Evolutionary conservation across 768 basidiomycete species (phyloP).

Genomic region (Jaapia argillacea): DNA sequence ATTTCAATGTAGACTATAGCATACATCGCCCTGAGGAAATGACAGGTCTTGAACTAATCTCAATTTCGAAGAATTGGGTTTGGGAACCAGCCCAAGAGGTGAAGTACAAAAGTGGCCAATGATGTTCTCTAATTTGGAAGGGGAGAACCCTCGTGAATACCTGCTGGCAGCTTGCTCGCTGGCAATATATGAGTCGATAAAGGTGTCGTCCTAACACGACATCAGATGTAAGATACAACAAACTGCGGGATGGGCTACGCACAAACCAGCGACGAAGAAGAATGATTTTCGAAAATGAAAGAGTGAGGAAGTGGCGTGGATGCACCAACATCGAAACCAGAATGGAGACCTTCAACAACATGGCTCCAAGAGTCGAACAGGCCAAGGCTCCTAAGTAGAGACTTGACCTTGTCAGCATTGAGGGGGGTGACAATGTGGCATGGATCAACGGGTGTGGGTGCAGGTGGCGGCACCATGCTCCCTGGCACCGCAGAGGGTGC

Average conservation of each 20-base stretch:
- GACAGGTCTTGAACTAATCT: slow-evolving; percentile 20
- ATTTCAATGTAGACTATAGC: background rate
- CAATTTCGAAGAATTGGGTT: slow-evolving; percentile 10
- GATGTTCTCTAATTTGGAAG: slow-evolving; percentile 10
- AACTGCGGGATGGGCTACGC: no score
- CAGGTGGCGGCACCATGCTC: background rate
- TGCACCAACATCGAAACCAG: background rate
- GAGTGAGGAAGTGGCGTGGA: background rate
- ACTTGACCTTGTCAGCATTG: background rate
- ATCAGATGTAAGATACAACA: no score
- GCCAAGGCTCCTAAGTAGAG: background rate
- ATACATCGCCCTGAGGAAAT: slow-evolving; percentile 4
- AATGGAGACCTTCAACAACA: background rate
- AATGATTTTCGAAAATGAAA: background rate
- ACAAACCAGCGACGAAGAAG: background rate
- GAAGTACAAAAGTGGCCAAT: slow-evolving; percentile 20
- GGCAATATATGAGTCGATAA: background rate
- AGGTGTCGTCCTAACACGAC: background rate
- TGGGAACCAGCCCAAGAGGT: slow-evolving; percentile 17
- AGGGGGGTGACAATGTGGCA: background rate
- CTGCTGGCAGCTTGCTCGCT: background rate
- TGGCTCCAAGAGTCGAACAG: background rate
- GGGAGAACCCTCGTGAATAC: background rate
- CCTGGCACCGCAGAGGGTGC: background rate
- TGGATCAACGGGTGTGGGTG: background rate